Evolutionary conservation across 768 basidiomycete genomes (phyloP), one percentile per base, ranked within the genome.

Genomic region (Hirschioporus abietinus): DNA sequence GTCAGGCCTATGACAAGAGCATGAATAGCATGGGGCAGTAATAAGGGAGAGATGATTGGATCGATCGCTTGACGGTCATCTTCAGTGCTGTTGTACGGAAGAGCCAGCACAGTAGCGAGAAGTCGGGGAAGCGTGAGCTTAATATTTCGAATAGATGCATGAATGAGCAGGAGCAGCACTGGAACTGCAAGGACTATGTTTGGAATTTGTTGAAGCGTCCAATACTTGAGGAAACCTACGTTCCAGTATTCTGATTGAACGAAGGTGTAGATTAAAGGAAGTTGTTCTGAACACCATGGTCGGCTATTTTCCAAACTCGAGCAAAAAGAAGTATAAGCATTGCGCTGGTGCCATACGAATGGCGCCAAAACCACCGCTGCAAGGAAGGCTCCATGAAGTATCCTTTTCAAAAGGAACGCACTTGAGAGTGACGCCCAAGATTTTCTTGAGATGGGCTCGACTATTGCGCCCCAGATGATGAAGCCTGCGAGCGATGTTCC

Each of bases 211-310:
- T 83, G 77, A 25, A 79, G 68, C 0, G 89, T 89, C 93, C 93
- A 99, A 76, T 99, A 99, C 1, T 81, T 85, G 68, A 99, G 76
- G 69, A 96, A 86, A 18, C 96, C 95, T 67, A 84, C 79, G 73
- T 91, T 82, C 97, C 96, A 99, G 75, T 99, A 98, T 64, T 83
- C 80, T 5, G 77, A 78, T 74, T 99, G 96, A 1, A 91, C 91
- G 72, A 93, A 85, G 10, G 85, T 78, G 75, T 99, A 99, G 65
- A 93, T 87, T 17, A 86, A 85, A 0, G 95, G 94, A 6, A 87
- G 72, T 25, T 73, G 57, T 0, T 74, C 67, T 1, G 74, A 64
- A 76, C 96, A 98, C 96, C 96, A 99, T 1, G 78, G 72, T 17
- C 42, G 42, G 34, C 24, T 24, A 8, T 62, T 25, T 18, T 10